Evolutionary conservation across 768 basidiomycete species (phyloP).

Genomic region (Russula vinacea): DNA sequence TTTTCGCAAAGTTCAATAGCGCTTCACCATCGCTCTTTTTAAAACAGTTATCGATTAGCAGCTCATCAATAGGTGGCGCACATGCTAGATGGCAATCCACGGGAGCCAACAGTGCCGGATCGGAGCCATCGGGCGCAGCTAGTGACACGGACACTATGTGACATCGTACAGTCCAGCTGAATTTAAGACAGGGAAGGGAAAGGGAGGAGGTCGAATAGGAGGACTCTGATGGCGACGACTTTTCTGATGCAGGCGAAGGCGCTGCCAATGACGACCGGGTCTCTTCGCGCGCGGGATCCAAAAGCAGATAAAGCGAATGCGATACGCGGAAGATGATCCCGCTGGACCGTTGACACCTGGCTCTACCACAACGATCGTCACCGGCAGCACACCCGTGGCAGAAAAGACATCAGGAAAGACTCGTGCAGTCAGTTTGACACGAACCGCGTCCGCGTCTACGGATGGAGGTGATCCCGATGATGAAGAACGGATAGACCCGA

Average conservation of each 20-base stretch:
- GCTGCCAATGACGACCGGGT: slow-evolving; percentile 41
- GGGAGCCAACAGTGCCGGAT: slow-evolving; percentile 38
- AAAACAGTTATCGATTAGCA: slow-evolving; percentile 53
- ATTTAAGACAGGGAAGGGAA: slow-evolving; percentile 43
- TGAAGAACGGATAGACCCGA: slow-evolving; percentile 66
- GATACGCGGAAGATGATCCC: slow-evolving; percentile 73
- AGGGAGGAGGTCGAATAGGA: slow-evolving; percentile 22
- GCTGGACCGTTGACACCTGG: slow-evolving; percentile 70
- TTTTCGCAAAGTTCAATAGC: slow-evolving; percentile 57
- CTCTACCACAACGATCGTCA: slow-evolving; percentile 35
- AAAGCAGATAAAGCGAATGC: slow-evolving; percentile 48
- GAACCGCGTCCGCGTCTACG: slow-evolving; percentile 35
- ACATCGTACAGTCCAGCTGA: slow-evolving; percentile 70
- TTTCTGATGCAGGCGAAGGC: slow-evolving; percentile 47
- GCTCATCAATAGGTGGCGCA: slow-evolving; percentile 36
- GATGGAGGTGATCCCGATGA: slow-evolving; percentile 44
- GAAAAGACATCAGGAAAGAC: slow-evolving; percentile 31
- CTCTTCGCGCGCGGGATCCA: slow-evolving; percentile 40
- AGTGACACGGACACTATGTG: slow-evolving; percentile 49
- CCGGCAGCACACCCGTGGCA: slow-evolving; percentile 23
- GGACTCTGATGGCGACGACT: slow-evolving; percentile 43
- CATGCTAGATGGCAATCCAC: slow-evolving; percentile 38
- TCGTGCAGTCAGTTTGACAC: slow-evolving; percentile 35
- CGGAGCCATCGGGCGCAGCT: slow-evolving; percentile 14
- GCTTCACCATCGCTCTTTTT: slow-evolving; percentile 65